Percentiles rank a stretch among this genome's conserved stretches.
Conservation (phyloP, 306 rosid genomes). For the Alnus glutinosa region DNA sequence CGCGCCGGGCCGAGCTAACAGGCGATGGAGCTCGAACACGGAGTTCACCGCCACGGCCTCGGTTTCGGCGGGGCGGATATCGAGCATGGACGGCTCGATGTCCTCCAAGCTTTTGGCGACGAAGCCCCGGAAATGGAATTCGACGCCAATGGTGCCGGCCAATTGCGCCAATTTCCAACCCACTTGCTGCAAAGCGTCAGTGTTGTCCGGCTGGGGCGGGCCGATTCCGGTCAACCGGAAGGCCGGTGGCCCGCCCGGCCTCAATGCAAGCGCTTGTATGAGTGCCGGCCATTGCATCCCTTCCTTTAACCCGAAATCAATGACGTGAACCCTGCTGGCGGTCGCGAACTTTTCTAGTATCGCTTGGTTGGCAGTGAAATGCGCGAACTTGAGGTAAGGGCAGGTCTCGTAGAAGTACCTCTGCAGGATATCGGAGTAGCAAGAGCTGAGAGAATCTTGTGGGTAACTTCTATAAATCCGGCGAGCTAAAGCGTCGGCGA, state of each 20-base stretch:
- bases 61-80: constrained; percentile 51
- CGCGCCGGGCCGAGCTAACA: constrained; percentile 60
- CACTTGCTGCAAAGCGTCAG: constrained; percentile 68
- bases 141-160: constrained; percentile 59
- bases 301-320: constrained; percentile 76
- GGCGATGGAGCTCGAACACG: constrained; percentile 68
- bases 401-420: constrained; percentile 81
- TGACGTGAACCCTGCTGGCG: constrained; percentile 65
- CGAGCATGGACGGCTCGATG: constrained; percentile 59
- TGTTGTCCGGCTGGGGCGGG: constrained; percentile 61
- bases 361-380: constrained; percentile 91
- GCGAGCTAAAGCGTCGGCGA: constrained; percentile 60
- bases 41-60: constrained; percentile 75
- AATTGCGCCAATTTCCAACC: constrained; percentile 72
- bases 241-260: constrained; percentile 75
- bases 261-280: constrained; percentile 75
- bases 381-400: constrained; percentile 86
- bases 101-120: constrained; percentile 66
- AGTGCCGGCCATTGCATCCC: constrained; percentile 98
- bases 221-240: constrained; percentile 84
- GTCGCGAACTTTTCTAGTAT: constrained; percentile 71
- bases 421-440: constrained; percentile 58
- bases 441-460: constrained; percentile 39
- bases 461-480: constrained; percentile 64
- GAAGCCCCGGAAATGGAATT: constrained; percentile 75